Base-by-base conservation (phyloP, 2,329 filamentous ascomycete species). In the Colletotrichum spinosum region DNA sequence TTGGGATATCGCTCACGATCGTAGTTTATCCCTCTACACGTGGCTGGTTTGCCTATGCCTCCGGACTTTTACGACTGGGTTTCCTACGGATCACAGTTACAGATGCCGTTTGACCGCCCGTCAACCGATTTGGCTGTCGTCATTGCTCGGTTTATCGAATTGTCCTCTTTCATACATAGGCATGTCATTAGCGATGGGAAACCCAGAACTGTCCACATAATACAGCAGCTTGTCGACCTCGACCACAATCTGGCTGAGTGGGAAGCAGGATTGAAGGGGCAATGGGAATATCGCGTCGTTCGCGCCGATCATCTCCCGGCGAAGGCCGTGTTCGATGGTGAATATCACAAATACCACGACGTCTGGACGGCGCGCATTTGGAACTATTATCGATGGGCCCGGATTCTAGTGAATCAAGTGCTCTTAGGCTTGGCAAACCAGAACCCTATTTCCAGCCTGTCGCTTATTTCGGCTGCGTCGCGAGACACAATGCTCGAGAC, bases 381-480 rank as follows among this genome's bases (percentile, higher is more conserved):
- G 85, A 86, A 85, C 65, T 83, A 89, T 68, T 88, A 85, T 69
- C 85, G 88, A 33, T 88, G 85, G 80, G 80, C 81, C 7, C 83
- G 85, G n/a, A 83, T 88, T 33, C 73, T 88, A 9, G 71, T 82
- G 13, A 83, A 81, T 70, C 81, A 87, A 66, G 77, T 80, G 46
- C 80, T 89, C 11, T 72, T 85, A 9, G 76, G 78, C 10, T 71
- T 80, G 38, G 73, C 74, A 6, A 73, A 74, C 44, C 71, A 70
- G 1, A 80, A 78, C 58, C 83, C 83, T 0, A 54, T 70, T 7
- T 82, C 80, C 5, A 77, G 77, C 52, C 65, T 69, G 4, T 69
- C 72, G 1, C 69, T 77, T n/a, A 67, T 80, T 13, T 65, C 76
- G 2, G 67, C 71, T 8, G 61, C 69, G 3, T 73, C 75, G 45